Evolutionary conservation across 2,329 filamentous ascomycete genomes (phyloP).

Genomic region (Ilyonectria destructans): DNA sequence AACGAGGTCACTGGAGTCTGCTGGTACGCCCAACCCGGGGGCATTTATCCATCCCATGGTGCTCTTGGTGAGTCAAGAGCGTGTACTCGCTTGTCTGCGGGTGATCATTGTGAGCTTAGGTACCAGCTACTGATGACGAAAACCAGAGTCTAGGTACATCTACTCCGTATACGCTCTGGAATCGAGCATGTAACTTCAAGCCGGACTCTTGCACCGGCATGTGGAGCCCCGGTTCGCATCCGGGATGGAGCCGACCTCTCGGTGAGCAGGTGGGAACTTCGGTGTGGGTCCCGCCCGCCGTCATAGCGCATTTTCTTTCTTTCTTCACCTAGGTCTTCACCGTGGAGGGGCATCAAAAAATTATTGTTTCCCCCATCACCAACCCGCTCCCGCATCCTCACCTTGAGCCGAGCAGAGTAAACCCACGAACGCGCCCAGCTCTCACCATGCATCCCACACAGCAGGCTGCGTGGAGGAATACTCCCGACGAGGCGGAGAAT

Average conservation of each 20-base stretch:
- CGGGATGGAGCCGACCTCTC: neutral
- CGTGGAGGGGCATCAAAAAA: constrained; percentile 38
- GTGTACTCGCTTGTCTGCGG: neutral
- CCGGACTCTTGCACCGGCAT: neutral
- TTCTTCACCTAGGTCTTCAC: constrained; percentile 40
- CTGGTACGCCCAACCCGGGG: neutral
- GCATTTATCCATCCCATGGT: neutral
- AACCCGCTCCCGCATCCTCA: constrained; percentile 12
- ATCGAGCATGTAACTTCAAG: no score
- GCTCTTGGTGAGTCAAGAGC: neutral
- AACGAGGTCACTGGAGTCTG: neutral
- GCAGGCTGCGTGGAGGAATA: constrained; percentile 54
- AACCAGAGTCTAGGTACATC: neutral
- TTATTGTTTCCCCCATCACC: constrained; percentile 29
- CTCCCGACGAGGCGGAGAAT: constrained; percentile 70
- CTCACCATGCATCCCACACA: constrained; percentile 53
- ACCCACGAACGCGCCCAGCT: constrained; percentile 6
- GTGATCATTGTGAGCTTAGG: neutral
- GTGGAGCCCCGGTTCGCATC: constrained; percentile 3
- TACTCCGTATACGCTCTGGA: no score
- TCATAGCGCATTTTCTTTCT: constrained; percentile 4
- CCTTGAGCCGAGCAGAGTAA: constrained; percentile 10
- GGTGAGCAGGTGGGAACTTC: constrained; percentile 11
- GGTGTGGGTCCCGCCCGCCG: constrained; percentile 1
- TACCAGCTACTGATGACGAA: no score